Evolutionary conservation across 163 green algal genomes (phyloP).

Genomic region (Chlamydomonas reinhardtii): DNA sequence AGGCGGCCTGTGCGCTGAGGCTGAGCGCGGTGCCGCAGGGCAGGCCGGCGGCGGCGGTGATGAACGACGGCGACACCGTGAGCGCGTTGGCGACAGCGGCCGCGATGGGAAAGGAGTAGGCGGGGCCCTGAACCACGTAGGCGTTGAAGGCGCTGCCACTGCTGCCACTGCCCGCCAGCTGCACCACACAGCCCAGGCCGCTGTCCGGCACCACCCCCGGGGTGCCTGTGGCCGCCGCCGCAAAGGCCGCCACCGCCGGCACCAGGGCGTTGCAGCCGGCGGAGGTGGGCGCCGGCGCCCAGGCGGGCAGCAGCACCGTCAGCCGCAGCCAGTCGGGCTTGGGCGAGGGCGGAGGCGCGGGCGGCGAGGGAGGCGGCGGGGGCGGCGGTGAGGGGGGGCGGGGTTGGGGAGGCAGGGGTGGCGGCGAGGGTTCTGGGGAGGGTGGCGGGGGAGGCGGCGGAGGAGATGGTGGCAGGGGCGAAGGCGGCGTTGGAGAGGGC

Average conservation of each 20-base stretch:
- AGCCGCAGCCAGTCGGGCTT: conserved; percentile 11
- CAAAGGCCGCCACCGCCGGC: neutral
- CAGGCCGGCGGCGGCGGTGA: neutral
- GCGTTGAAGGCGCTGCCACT: no score
- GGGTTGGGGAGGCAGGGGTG: no score
- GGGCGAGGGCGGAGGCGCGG: neutral
- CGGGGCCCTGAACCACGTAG: neutral
- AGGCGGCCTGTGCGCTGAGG: neutral
- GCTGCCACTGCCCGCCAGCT: neutral
- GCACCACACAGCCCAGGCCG: neutral
- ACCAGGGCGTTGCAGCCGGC: neutral
- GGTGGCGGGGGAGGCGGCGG: no score
- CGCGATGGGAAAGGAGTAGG: neutral
- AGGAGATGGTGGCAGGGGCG: neutral
- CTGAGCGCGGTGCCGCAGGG: conserved; percentile 9
- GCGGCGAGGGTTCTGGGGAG: no score
- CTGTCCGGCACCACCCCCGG: no score
- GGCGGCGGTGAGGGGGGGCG: conserved; percentile 5
- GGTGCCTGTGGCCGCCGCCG: neutral
- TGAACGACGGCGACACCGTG: neutral
- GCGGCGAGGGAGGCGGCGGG: neutral
- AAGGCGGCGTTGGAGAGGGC: neutral
- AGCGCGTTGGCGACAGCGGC: neutral
- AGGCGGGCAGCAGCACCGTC: neutral
- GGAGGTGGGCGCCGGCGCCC: neutral